Base-by-base conservation (phyloP, 2,329 filamentous ascomycete genomes). In the Blastomyces silverae region DNA sequence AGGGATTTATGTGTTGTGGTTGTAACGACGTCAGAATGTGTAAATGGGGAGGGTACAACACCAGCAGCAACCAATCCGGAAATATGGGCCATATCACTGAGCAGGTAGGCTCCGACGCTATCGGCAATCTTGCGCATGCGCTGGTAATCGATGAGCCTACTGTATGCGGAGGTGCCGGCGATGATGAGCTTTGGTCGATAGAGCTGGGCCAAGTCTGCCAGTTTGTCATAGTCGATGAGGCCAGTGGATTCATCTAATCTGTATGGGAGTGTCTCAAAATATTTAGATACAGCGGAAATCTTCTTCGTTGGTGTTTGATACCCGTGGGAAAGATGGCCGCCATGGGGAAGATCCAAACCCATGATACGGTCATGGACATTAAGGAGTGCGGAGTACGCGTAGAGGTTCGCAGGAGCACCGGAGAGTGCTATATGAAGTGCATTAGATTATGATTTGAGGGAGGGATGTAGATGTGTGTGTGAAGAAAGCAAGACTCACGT, bases 1-100 rank as follows among this genome's bases (percentile, higher is more conserved):
- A 99, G 89, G 64, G 92, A 97, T 86, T 99, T 99, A 87, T 99
- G 94, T 58, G 94, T 99, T 68, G 94, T 99, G 68, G 94, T 99
- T 68, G 94, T 99, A 72, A 99, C 94, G 65, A 99, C 89, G 76
- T 99, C 94, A 70, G 94, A 93, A 78, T 96, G 83, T 69, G 87
- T 83, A 82, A 99, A 99, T 56, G 94, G 94, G 60, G 91, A 92
- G 68, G 92, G 91, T 75, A 97, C 94, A 71, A 97, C 94, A 72
- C 88, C 90, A 67, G 92, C 91, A 61, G 94, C 92, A 69, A 99
- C 90, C 60, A 99, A 87, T 74, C 94, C 94, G 60, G 93, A 97
- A 77, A 99, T 97, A 80, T 99, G 94, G 65, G 94, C 94, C 91
- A 99, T 99, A 74, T 99, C 94, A 69, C 94, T 91, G 69, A 99